Evolutionary conservation across 2,329 filamentous ascomycete genomes (phyloP), one percentile per base, ranked within the genome.

Genomic region (Fusarium oligoseptatum): DNA sequence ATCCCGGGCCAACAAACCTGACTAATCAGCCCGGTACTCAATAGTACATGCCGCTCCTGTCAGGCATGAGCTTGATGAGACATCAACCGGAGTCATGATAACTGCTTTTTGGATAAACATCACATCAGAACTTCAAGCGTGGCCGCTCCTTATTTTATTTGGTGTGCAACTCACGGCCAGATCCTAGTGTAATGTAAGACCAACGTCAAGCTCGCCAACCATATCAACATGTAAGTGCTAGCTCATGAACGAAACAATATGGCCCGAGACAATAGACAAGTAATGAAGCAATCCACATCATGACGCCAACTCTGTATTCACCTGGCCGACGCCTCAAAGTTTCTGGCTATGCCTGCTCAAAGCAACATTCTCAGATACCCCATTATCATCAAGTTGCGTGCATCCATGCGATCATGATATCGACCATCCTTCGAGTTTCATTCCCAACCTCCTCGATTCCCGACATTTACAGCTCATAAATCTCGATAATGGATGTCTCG

Each of bases 391-490:
- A 60, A 62, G 41, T 27, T 8, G 20, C 32, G 34, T 24, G 12
- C 27, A 36, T 34, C 20, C 14, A 14, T 39, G 27, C n/a, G 52
- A 50, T 39, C 48, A 56, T 39, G n/a, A 55, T 57, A 24, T 48
- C 55, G 36, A 56, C 57, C 56, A 48, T 50, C 39, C 41, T 52
- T 34, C 52, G 12, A 50, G 52, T 52, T 70, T 63, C 68, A 67
- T 66, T 20, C 43, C 66, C 72, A 64, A 34, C 72, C 72, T 73
- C 62, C 57, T 62, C 32, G 34, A 32, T 57, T 70, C 52, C 37
- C 36, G 27, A 50, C 27, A 29, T 43, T 32, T 22, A n/a, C 37
- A 24, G 45, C 22, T 39, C 17, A 34, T n/a, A 45, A 56, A 61
- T 50, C 41, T 52, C 20, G 37, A 34, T 5, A 48, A 48, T 48